Evolutionary conservation across 257 asterid genomes (phyloP).

Genomic region (Scutellaria galericulata): DNA sequence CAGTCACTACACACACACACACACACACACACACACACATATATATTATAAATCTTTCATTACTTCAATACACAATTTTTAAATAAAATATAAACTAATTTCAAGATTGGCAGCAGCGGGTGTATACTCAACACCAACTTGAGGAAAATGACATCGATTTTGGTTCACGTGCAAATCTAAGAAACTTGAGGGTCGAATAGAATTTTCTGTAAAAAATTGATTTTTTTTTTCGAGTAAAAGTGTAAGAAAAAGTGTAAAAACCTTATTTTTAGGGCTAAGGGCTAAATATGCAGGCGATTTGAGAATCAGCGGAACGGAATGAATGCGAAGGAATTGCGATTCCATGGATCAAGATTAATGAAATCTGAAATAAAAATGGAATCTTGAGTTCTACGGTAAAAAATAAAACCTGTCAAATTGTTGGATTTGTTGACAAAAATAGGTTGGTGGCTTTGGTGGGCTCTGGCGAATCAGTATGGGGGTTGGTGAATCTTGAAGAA

Average conservation of each 20-base stretch:
- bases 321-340: conserved; percentile 55
- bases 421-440: no score
- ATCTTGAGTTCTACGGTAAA: conserved; percentile 9
- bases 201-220: no score
- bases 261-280: not conserved
- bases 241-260: not conserved
- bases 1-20: not conserved
- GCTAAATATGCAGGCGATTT: conserved; percentile 7
- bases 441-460: conserved; percentile 25
- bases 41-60: no score
- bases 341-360: conserved; percentile 51
- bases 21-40: no score
- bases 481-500: conserved; percentile 35
- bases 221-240: not conserved
- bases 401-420: not conserved
- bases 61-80: not conserved
- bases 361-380: not conserved
- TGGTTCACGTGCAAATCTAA: conserved; percentile 40
- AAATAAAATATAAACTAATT: conserved; percentile 10
- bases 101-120: conserved; percentile 46
- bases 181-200: not conserved
- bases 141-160: conserved; percentile 45
- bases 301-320: conserved; percentile 5
- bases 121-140: conserved; percentile 32
- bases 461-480: not conserved